phyloP scores from a whole-genome alignment of 371 early-diverging fungal genomes.

The Apophysomyces variabilis region DNA sequence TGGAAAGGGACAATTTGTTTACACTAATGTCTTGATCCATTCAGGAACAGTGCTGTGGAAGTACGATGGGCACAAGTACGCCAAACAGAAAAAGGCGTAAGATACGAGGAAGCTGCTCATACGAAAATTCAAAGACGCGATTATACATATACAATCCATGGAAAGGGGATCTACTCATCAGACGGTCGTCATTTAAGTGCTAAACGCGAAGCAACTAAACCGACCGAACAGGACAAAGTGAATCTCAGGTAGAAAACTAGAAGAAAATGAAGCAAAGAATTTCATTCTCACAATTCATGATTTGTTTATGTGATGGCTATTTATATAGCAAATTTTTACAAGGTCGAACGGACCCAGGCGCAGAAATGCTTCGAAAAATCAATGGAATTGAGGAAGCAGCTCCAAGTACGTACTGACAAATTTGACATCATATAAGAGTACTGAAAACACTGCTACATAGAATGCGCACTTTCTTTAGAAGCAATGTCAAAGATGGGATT shows the following conservation, averaged over 20 bases:
- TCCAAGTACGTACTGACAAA: constrained; percentile 19
- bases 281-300: too few species aligned
- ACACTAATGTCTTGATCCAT: background rate
- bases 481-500: constrained; percentile 43
- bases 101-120: constrained; percentile 8
- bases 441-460: background rate
- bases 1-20: background rate
- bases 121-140: constrained; percentile 11
- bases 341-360: constrained; percentile 43
- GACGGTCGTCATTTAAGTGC: constrained; percentile 26
- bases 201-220: constrained; percentile 13
- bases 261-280: too few species aligned
- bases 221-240: constrained; percentile 14
- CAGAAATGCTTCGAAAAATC: constrained; percentile 45
- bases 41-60: constrained; percentile 39
- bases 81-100: constrained; percentile 12
- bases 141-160: constrained; percentile 32
- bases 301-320: constrained; percentile 1
- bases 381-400: constrained; percentile 40
- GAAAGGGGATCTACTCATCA: constrained; percentile 28
- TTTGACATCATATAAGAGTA: background rate
- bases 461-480: constrained; percentile 33
- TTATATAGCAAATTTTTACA: constrained; percentile 38
- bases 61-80: constrained; percentile 37
- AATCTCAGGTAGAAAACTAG: background rate